Evolutionary conservation across 306 rosid genomes (phyloP), one percentile per base, ranked within the genome.

Genomic region (Inga laurina): DNA sequence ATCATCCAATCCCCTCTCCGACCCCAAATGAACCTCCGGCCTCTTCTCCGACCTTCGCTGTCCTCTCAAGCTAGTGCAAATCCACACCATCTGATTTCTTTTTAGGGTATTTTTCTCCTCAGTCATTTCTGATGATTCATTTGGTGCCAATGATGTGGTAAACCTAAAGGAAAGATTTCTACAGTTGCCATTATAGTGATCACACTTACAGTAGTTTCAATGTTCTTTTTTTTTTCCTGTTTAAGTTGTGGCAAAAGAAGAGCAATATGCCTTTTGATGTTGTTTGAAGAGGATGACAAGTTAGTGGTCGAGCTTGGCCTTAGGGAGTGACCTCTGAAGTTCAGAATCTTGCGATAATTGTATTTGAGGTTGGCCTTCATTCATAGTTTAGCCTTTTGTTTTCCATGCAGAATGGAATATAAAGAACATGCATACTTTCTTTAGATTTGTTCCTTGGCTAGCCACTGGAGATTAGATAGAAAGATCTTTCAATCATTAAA

Each of bases 271-370:
- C 97, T 94, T 68, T 84, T 91, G 86, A 94, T 92, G 83, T 77
- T 92, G 87, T 94, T 94, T 82, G 97, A 94, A 91, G 93, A 94
- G 85, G 97, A 94, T 78, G 97, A 92, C 72, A 97, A 92, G 48
- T 88, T 94, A 62, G 97, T 92, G 89, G 74, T 94, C 72, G 98
- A 94, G 82, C 97, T 93, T 79, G 97, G 97, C 88, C 90, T 93
- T 46, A 89, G 93, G 76, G 94, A 90, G 44, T 89, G 85, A 83
- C 49, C 72, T 49, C 75, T 24, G 52, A 27, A 30, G 37, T 39
- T 74, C 66, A 24, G 52, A 81, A 82, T 56, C 77, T 81, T 78
- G 41, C 64, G 81, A 61, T 61, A 34, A 62, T 82, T 74, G 24
- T 71, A 86, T 59, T 84, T 76, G 80, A 80, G 93, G 91, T 91